Base-by-base conservation (phyloP, 1,284 basidiomycete genomes). In the Microbotryum lychnidis-dioicae region DNA sequence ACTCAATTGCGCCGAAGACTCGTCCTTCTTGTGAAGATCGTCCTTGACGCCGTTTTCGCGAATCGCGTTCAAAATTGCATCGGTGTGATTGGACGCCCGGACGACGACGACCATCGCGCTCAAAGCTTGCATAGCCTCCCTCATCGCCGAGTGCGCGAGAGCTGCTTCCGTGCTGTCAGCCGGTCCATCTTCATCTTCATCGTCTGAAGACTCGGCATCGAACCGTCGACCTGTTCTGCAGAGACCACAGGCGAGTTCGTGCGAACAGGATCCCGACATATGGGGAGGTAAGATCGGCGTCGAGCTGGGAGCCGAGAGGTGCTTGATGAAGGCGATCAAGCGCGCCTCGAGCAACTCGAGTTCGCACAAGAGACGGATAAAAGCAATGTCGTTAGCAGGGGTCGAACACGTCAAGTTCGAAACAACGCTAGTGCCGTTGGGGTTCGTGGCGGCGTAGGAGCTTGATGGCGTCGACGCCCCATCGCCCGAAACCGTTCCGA, bases 91-190 rank as follows among this genome's bases (percentile, higher is more conserved):
- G 21, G 57, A 58, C 37, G 66, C 65, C n/a, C 70, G 58, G 0
- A 69, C 63, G 42, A 69, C 66, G 42, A 72, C 62, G 20, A 71
- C 58, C 60, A 71, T 61, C 21, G 69, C 68, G 6, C 60, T 62
- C 6, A 72, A 52, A 3, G 70, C 69, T 56, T 70, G 64, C 65
- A 71, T 66, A 25, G 71, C 71, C 55, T 72, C 71, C 16, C 69
- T 51, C 71, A 72, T 71, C 20, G 71, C 71, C 37, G 65, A 66
- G 23, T 69, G 59, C 6, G 69, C 69, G 20, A 72, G 61, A 8
- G 37, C 58, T 42, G 23, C 57, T 63, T 52, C 62, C 56, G 27
- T 58, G 44, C 6, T 52, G 29, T 14, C 45, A 51, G 12, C 51
- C 54, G 47, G 8, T 2, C 6, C 61, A 20, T 23, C 37, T 18